These are phyloP conservation scores for Gregarina niphandrodes DNA, from an alignment of 169 alveolate species.

Conservation along the genomic window DNA sequence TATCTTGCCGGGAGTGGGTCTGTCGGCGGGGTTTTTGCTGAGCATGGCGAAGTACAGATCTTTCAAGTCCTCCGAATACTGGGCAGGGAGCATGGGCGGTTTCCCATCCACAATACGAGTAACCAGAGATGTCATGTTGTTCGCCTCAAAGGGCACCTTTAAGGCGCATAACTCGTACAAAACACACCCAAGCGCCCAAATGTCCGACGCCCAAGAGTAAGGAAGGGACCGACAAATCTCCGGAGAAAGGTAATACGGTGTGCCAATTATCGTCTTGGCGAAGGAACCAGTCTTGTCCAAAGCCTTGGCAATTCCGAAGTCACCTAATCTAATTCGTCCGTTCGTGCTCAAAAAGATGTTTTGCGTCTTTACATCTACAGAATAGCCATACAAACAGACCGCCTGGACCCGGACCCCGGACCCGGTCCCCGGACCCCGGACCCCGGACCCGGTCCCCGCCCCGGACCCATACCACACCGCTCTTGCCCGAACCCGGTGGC, in stretches of 20 bases:
- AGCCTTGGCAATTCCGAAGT: slow-evolving; percentile 71
- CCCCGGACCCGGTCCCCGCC: slow-evolving; percentile 1
- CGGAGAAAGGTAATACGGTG: slow-evolving; percentile 98
- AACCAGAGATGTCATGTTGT: slow-evolving; percentile 39
- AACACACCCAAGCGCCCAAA: slow-evolving; percentile 93
- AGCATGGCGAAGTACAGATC: slow-evolving; percentile 8
- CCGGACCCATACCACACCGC: not conserved
- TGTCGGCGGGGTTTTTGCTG: slow-evolving; percentile 9
- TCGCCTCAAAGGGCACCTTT: slow-evolving; percentile 53
- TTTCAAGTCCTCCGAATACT: slow-evolving; percentile 15
- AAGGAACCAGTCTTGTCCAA: slow-evolving; percentile 66
- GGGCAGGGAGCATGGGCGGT: slow-evolving; percentile 18
- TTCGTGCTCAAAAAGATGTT: slow-evolving; percentile 56
- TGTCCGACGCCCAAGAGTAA: slow-evolving; percentile 89
- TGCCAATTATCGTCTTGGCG: slow-evolving; percentile 89
- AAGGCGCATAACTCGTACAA: slow-evolving; percentile 40
- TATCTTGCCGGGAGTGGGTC: slow-evolving; percentile 23
- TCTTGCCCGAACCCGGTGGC: not conserved
- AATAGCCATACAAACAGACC: not conserved
- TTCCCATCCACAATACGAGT: no score
- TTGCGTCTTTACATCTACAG: slow-evolving; percentile 47
- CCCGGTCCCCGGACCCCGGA: no score
- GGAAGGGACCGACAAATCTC: slow-evolving; percentile 76
- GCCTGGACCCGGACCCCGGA: not conserved
- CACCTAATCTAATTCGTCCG: slow-evolving; percentile 60